A percentile compares a stretch with the other conserved stretches of the same genome.
These are phyloP conservation scores for Plasmodium yoelii DNA, from an alignment of 169 alveolate species.

Conservation along the genomic window DNA sequence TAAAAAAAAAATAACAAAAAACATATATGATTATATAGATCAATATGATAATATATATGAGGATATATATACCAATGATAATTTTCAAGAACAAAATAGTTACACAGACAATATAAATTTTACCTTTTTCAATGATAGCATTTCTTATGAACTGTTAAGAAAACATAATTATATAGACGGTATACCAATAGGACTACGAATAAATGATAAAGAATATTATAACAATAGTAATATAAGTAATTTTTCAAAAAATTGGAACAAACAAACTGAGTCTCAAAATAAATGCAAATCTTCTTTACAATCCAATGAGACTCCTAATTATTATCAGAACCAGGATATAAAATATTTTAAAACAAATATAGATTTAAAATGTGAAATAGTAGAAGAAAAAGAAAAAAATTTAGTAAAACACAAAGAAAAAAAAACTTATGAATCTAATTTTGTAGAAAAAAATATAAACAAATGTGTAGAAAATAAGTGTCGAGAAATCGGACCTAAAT, in stretches of 20 bases:
- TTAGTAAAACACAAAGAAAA: neutral
- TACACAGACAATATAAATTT: conserved; percentile 49
- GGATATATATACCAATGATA: conserved; percentile 39
- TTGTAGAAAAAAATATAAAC: neutral
- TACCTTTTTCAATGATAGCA: conserved; percentile 68
- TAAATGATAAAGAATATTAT: conserved; percentile 12
- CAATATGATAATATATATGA: conserved; percentile 73
- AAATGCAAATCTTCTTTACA: neutral
- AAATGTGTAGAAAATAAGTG: neutral
- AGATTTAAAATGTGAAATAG: neutral
- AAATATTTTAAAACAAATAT: too few relatives aligned
- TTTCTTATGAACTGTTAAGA: conserved; percentile 46
- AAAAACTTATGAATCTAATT: neutral
- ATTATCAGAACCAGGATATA: neutral
- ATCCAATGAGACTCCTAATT: neutral
- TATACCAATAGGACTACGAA: conserved; percentile 37
- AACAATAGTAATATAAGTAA: neutral
- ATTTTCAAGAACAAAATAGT: conserved; percentile 10
- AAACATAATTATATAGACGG: conserved; percentile 70
- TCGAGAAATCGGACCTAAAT: conserved; percentile 43
- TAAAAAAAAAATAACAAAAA: conserved; percentile 21
- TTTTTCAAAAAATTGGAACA: neutral
- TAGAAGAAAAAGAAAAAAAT: neutral
- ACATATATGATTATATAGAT: conserved; percentile 70
- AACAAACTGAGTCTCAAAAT: neutral